Evolutionary conservation across 306 rosid genomes (phyloP), one percentile per base, ranked within the genome.

Genomic region (Purshia tridentata): DNA sequence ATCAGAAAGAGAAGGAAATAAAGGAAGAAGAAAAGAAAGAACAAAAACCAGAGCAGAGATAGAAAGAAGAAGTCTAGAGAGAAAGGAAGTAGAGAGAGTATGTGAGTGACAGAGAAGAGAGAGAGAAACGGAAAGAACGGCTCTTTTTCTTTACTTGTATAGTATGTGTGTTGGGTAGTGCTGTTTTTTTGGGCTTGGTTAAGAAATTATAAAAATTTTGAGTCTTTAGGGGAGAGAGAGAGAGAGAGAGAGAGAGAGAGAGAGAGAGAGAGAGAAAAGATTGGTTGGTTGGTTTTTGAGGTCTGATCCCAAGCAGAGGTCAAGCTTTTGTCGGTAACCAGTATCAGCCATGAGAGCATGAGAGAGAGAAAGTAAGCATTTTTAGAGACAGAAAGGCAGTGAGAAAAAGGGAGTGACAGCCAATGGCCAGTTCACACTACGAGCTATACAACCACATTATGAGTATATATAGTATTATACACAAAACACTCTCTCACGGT

Each of bases 341-440:
- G 76, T 81, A 77, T 20, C 41, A 63, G 14, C 51, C 50, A 12
- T 56, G 39, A 5, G 52, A 56, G 47, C 7, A 7, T 2, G 12
- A 0, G 73, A 4, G 40, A 9, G 67, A 54, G 16, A 29, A 50
- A 29, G 66, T 2, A 13, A 19, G 70, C 51, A 65, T 12, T 46
- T 65, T 50, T 4, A 39, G 76, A 18, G 40, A 53, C 69, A 12
- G 6, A 58, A 19, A 57, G 72, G 35, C 2, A 0, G 23, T 2
- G 42, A 58, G 64, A 55, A 39, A 35, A 41, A 57, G 48, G 9
- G 37, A 18, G 78, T 77, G 85, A 83, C 86, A 87, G 88, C 83
- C 83, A 72, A 47, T 83, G 75, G 89, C 88, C 90, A 81, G 88
- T 84, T 89, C 91, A 84, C 61, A 80, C 72, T 60, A 58, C 29